Base-by-base conservation (phyloP, 768 basidiomycete genomes). In the Crucibulum laeve region DNA sequence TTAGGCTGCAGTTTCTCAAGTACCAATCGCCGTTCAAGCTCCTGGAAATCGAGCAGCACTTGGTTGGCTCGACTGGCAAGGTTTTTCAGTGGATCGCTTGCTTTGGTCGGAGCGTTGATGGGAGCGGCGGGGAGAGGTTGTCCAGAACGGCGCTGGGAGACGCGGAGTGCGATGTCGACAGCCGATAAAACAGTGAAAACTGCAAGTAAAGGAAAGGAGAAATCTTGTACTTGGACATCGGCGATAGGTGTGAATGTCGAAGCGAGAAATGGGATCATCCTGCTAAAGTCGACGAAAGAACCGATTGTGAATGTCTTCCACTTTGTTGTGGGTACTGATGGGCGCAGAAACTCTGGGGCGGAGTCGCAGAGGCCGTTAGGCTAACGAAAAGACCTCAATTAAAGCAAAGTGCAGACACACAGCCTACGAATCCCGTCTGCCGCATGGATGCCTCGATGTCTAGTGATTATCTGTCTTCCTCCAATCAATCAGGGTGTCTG, bases 191-290 rank as follows among this genome's bases (percentile, higher is more conserved):
- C 10, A 14, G 19, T 50, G 19, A 64, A 44, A 28, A 61, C 67
- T 38, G 61, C 59, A 25, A 62, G 61, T 43, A 68, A 54, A 35
- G 65, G 58, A 38, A 57, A 58, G 34, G 61, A 48, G 22, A 69
- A 53, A 6, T 55, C 49, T n/a, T n/a, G n/a, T n/a, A n/a, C n/a
- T n/a, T n/a, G n/a, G n/a, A n/a, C n/a, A n/a, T n/a, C n/a, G n/a
- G n/a, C n/a, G n/a, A n/a, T n/a, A n/a, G n/a, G n/a, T n/a, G n/a
- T n/a, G n/a, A n/a, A n/a, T n/a, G n/a, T n/a, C n/a, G n/a, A n/a
- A n/a, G n/a, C n/a, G n/a, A n/a, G n/a, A n/a, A n/a, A n/a, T n/a
- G n/a, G n/a, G n/a, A n/a, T n/a, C n/a, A n/a, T n/a, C n/a, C n/a
- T n/a, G n/a, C n/a, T n/a, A n/a, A n/a, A n/a, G n/a, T n/a, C n/a